These are phyloP conservation scores for Chlorencoelia australis DNA, from an alignment of 2,329 filamentous ascomycete genomes.

Conservation along the genomic window DNA sequence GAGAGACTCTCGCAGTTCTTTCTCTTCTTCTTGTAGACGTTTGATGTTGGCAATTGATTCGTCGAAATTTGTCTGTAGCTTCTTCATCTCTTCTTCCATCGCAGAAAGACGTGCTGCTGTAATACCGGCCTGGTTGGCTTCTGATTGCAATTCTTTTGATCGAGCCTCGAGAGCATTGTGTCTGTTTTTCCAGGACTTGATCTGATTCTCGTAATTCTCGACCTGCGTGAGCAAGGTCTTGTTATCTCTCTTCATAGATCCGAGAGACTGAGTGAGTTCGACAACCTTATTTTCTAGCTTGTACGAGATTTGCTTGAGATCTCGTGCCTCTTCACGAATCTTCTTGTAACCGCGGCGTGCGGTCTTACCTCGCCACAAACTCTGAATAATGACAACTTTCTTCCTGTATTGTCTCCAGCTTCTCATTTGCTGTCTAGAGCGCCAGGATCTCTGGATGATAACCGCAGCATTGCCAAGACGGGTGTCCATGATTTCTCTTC, in stretches of 20 bases:
- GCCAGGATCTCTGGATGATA: slow-evolving; percentile 85
- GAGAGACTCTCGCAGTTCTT: slow-evolving; percentile 71
- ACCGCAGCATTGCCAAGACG: slow-evolving; percentile 84
- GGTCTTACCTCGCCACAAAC: slow-evolving; percentile 75
- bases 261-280: slow-evolving; percentile 87
- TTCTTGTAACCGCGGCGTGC: slow-evolving; percentile 82
- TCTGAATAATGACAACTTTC: slow-evolving; percentile 85
- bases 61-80: slow-evolving; percentile 77
- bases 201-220: slow-evolving; percentile 89
- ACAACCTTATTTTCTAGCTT: slow-evolving; percentile 99
- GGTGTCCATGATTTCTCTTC: slow-evolving; percentile 88
- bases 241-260: slow-evolving; percentile 89
- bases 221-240: slow-evolving; percentile 80
- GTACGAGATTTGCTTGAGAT: slow-evolving; percentile 98
- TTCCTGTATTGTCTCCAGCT: slow-evolving; percentile 81
- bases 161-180: slow-evolving; percentile 84
- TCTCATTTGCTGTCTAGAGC: slow-evolving; percentile 66
- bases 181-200: slow-evolving; percentile 90
- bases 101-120: slow-evolving; percentile 80
- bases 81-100: slow-evolving; percentile 94
- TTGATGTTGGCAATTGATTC: slow-evolving; percentile 88
- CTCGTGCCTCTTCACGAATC: slow-evolving; percentile 87
- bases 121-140: slow-evolving; percentile 96
- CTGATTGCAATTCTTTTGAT: slow-evolving; percentile 87
- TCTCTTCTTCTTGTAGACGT: slow-evolving; percentile 89